Evolutionary conservation across 2,329 filamentous ascomycete genomes (phyloP).

Genomic region (Trichoderma brevicompactum): DNA sequence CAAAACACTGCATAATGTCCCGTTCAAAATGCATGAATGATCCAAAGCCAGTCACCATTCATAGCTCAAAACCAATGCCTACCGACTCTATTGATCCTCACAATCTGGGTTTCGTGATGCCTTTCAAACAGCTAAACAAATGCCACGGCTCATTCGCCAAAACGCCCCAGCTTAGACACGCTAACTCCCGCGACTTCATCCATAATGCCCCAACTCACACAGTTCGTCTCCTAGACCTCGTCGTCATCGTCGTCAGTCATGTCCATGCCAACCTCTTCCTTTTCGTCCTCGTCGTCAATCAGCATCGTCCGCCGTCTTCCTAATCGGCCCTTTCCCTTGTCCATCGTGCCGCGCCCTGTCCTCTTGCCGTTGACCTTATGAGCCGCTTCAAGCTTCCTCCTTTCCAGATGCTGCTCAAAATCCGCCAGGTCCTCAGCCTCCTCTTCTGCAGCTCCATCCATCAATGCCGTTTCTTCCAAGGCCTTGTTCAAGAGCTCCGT

Average conservation of each 20-base stretch:
- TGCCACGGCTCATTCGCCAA: constrained; percentile 7
- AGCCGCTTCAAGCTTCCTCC: constrained; percentile 52
- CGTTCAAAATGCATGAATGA: too few species aligned
- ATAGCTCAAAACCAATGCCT: too few species aligned
- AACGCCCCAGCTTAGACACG: constrained; percentile 21
- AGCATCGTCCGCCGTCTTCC: constrained; percentile 41
- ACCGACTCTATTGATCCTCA: too few species aligned
- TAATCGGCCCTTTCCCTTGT: constrained; percentile 54
- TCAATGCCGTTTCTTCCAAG: constrained; percentile 62
- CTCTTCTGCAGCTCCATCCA: constrained; percentile 51
- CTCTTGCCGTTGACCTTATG: constrained; percentile 42
- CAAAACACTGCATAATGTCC: too few species aligned
- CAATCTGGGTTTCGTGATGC: too few species aligned
- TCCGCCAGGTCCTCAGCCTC: constrained; percentile 52
- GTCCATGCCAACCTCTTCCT: constrained; percentile 57
- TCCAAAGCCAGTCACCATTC: too few species aligned
- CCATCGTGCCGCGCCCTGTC: constrained; percentile 36
- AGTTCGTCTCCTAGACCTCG: constrained; percentile 22
- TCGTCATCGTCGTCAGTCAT: constrained; percentile 58
- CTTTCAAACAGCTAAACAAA: neutral
- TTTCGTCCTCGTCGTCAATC: constrained; percentile 43
- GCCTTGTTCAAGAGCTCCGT: constrained; percentile 78
- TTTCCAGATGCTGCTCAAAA: constrained; percentile 58
- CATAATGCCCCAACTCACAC: constrained; percentile 14
- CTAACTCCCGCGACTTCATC: constrained; percentile 23